phyloP scores from a whole-genome alignment of 2,329 filamentous ascomycete genomes.

The Penicillium rolfsii region DNA sequence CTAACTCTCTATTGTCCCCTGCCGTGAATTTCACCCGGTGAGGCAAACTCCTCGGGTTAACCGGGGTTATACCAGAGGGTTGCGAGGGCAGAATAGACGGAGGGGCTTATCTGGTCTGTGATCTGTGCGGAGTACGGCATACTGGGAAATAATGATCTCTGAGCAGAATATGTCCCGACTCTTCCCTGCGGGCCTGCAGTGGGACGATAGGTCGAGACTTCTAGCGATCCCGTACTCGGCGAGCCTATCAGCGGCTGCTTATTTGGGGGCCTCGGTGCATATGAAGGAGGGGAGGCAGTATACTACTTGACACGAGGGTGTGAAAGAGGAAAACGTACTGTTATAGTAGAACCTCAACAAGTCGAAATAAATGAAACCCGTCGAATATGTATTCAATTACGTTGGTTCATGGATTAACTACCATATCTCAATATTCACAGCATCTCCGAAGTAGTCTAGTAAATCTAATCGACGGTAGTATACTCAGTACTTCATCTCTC shows the following conservation, averaged over 20 bases:
- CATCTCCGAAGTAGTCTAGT: not conserved
- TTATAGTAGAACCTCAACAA: not conserved
- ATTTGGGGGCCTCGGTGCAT: constrained; percentile 31
- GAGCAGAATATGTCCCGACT: not conserved
- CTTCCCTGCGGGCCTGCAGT: not conserved
- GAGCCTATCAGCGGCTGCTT: constrained; percentile 34
- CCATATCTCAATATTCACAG: not conserved
- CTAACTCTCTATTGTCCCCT: not conserved
- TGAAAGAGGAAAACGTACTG: not conserved
- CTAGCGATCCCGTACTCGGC: constrained; percentile 1
- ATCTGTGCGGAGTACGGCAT: too few species aligned
- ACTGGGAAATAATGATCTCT: not conserved
- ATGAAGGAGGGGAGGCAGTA: constrained; percentile 6
- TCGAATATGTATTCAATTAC: not conserved
- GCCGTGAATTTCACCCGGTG: constrained; percentile 7
- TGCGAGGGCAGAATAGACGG: not conserved
- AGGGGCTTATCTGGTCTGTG: not conserved
- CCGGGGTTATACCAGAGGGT: not conserved
- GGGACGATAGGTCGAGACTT: not conserved
- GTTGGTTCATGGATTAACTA: too few species aligned
- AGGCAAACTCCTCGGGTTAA: not conserved
- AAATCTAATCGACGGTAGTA: too few species aligned
- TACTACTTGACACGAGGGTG: not conserved
- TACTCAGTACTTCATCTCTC: not conserved
- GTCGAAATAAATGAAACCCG: not conserved